Evolutionary conservation across 352 stramenopile genomes (phyloP), one percentile per base, ranked within the genome.

Genomic region (Globisporangium camurandrum): DNA sequence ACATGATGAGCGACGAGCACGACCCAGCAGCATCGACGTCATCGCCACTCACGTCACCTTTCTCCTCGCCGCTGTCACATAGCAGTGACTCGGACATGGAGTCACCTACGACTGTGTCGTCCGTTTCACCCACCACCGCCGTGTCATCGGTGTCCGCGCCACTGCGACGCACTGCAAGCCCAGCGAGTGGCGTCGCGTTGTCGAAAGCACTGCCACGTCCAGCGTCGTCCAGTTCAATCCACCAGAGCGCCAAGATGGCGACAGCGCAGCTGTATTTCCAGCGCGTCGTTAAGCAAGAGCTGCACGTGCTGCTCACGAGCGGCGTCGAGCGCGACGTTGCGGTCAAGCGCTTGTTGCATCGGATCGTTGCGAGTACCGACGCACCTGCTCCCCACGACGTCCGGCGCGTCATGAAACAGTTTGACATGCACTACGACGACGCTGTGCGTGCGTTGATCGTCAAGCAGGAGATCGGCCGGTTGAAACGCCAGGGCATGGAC

Each of bases 341-440:
- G 0, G 82, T 93, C 17, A 82, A 84, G 51, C 67, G 78, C 41
- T 57, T 93, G 43, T 61, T 93, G 39, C 61, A 71, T 20, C 79
- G 82, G 30, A 93, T 93, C 51, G 82, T 93, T 12, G 63, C 75
- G 47, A 76, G 65, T 23, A 86, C 73, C 1, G 61, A 82, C 19
- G 63, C 79, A 39, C 82, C 82, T 7, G 66, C 83, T 22, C 59
- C 75, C 6, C 59, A 49, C 38, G 79, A 87, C 30, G 82, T 93
- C 31, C 72, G 75, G 20, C 67, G 66, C 44, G 82, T 93, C 10
- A 91, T 93, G 82, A 68, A 67, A 22, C 75, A 90, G 63, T 93
- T 93, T 61, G 72, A 90, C 56, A 90, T 93, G 75, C 87, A 88
- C 44, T 68, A 86, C 54, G 82, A 93, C 60, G 82, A 93, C 54